Conservation (phyloP, 2,329 filamentous ascomycete genomes). For the Polytolypa hystricis region DNA sequence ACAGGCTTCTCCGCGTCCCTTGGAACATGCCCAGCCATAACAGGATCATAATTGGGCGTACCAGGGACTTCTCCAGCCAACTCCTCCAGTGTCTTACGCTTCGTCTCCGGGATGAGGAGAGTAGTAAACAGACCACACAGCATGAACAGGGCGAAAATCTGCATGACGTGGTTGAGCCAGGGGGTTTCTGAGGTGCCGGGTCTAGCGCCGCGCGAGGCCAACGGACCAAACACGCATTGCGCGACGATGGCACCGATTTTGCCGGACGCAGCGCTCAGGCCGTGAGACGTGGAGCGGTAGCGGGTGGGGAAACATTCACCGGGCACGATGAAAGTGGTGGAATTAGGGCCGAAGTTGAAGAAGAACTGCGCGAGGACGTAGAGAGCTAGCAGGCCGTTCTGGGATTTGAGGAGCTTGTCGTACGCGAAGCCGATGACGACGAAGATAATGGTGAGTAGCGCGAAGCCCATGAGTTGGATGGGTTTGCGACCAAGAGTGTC, state of each 20-base stretch:
- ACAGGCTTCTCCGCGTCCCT: neutral
- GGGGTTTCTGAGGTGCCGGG: constrained; percentile 44
- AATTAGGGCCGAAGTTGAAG: constrained; percentile 43
- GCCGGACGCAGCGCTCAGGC: constrained; percentile 54
- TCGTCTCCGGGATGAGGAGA: constrained; percentile 67
- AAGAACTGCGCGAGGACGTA: constrained; percentile 57
- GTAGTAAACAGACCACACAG: constrained; percentile 57
- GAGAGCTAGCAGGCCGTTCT: constrained; percentile 45
- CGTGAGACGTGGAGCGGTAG: constrained; percentile 54
- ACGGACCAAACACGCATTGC: constrained; percentile 53
- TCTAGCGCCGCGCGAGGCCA: constrained; percentile 47
- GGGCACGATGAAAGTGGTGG: constrained; percentile 53
- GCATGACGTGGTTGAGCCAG: constrained; percentile 62
- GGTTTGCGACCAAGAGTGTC: constrained; percentile 68
- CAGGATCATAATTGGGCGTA: neutral
- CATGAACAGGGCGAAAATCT: constrained; percentile 75
- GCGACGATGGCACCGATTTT: constrained; percentile 59
- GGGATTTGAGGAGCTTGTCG: constrained; percentile 17
- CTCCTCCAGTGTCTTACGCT: constrained; percentile 60
- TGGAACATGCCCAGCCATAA: neutral
- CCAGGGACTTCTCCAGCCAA: constrained; percentile 34
- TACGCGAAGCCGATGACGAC: constrained; percentile 52
- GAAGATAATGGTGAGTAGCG: constrained; percentile 51
- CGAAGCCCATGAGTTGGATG: constrained; percentile 56
- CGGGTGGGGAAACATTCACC: constrained; percentile 55